phyloP scores from a whole-genome alignment of 208 protist species.

The Crithidia brevicula region DNA sequence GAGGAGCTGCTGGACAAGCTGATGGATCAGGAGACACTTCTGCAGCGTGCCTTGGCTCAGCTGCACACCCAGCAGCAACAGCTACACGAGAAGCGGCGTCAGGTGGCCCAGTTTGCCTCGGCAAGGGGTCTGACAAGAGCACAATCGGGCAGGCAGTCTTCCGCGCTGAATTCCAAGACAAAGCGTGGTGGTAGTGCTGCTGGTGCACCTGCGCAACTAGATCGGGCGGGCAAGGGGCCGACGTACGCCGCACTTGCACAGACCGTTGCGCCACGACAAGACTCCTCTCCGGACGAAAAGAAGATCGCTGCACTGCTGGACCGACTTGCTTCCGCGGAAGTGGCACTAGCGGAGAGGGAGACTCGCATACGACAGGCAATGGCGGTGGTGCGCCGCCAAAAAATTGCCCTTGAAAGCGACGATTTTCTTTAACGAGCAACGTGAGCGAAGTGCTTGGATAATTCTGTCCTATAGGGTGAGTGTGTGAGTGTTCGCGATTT shows the following conservation, averaged over 20 bases:
- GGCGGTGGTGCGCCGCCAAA: constrained; percentile 23
- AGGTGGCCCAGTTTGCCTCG: constrained; percentile 11
- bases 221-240: no score
- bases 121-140: neutral
- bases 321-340: constrained; percentile 34
- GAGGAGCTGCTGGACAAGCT: constrained; percentile 31
- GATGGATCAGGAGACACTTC: constrained; percentile 23
- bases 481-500: no score
- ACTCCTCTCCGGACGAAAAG: no score
- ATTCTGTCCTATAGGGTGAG: no score
- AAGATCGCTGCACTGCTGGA: constrained; percentile 31
- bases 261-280: no score
- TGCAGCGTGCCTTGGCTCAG: constrained; percentile 26
- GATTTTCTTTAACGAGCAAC: constrained; percentile 43
- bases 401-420: constrained; percentile 32
- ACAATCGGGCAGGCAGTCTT: neutral
- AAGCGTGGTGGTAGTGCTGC: neutral
- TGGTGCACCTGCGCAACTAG: no score
- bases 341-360: constrained; percentile 38
- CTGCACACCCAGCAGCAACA: constrained; percentile 35
- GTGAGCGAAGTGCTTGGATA: no score
- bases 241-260: no score
- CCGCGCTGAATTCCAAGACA: neutral
- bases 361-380: constrained; percentile 33
- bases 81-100: constrained; percentile 16